A percentile compares a stretch with the other conserved stretches of the same genome.
These are phyloP conservation scores for Favolaschia claudopus DNA, from an alignment of 768 basidiomycete species.

Conservation along the genomic window DNA sequence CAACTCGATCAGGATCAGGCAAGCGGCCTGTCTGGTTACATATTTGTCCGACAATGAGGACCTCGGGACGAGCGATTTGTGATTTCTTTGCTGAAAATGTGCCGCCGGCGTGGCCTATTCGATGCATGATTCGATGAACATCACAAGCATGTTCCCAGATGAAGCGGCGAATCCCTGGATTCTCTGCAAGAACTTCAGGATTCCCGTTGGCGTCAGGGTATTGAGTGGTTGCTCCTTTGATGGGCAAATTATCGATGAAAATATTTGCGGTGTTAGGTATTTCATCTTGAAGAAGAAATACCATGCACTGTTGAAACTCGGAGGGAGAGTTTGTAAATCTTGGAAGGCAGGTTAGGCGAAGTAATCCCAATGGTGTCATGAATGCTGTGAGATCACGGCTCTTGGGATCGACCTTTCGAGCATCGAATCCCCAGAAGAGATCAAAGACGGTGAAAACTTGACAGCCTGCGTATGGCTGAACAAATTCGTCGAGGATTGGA, in stretches of 20 bases:
- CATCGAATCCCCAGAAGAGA: too few species aligned
- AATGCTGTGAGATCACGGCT: too few species aligned
- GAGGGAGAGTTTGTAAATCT: conserved; percentile 40
- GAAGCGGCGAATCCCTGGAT: conserved; percentile 39
- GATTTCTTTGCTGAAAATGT: conserved; percentile 45
- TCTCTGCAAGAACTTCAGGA: conserved; percentile 30
- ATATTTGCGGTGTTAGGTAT: conserved; percentile 23
- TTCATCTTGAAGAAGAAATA: conserved; percentile 40
- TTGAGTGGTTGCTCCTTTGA: conserved; percentile 38
- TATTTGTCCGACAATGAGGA: background rate
- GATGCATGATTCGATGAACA: conserved; percentile 41
- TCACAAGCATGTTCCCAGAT: conserved; percentile 45
- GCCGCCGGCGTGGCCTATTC: conserved; percentile 35
- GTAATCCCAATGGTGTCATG: too few species aligned
- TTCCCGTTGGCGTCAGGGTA: conserved; percentile 34
- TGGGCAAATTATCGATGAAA: conserved; percentile 40
- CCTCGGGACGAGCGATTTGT: conserved; percentile 29
- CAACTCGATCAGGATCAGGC: too few species aligned
- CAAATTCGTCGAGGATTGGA: too few species aligned
- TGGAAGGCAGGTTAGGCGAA: too few species aligned
- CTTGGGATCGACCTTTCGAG: too few species aligned
- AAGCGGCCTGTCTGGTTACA: too few species aligned
- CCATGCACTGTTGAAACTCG: conserved; percentile 40
- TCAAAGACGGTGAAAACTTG: too few species aligned
- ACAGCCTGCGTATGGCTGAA: too few species aligned